These are phyloP conservation scores for Apiospora kogelbergensis DNA, from an alignment of 2,329 filamentous ascomycete species.

Conservation along the genomic window DNA sequence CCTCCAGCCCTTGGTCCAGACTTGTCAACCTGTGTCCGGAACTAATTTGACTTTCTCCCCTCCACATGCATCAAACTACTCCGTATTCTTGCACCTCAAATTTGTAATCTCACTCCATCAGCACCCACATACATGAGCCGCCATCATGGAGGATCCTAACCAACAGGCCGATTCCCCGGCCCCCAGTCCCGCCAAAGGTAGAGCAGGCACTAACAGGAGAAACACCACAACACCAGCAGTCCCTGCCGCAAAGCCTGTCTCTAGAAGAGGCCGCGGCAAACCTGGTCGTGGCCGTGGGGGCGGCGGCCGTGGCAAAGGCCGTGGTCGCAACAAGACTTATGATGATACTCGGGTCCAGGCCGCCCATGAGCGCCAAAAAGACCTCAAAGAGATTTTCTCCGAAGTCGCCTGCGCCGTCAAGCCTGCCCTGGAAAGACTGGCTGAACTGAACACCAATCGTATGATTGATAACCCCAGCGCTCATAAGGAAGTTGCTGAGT, in stretches of 20 bases:
- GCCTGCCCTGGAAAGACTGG: slow-evolving; percentile 64
- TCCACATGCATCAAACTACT: slow-evolving; percentile 3
- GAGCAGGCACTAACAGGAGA: slow-evolving; percentile 23
- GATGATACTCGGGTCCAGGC: slow-evolving; percentile 55
- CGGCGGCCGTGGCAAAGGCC: slow-evolving; percentile 35
- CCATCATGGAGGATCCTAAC: slow-evolving; percentile 29
- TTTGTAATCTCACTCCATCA: slow-evolving; percentile 14
- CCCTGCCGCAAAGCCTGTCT: slow-evolving; percentile 20
- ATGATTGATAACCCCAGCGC: slow-evolving; percentile 54
- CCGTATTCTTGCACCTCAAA: slow-evolving; percentile 10
- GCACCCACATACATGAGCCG: slow-evolving; percentile 19
- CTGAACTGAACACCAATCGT: slow-evolving; percentile 57
- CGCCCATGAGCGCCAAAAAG: slow-evolving; percentile 62
- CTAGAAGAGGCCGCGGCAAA: slow-evolving; percentile 26
- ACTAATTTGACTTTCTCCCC: slow-evolving; percentile 3
- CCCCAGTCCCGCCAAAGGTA: slow-evolving; percentile 30
- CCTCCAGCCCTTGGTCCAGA: background rate
- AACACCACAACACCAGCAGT: slow-evolving; percentile 3
- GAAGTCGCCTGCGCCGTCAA: slow-evolving; percentile 63
- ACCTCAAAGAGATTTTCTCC: slow-evolving; percentile 66
- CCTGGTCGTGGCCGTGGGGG: slow-evolving; percentile 21
- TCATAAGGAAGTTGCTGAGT: slow-evolving; percentile 55
- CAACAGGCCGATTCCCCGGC: slow-evolving; percentile 28
- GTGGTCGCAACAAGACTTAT: slow-evolving; percentile 55
- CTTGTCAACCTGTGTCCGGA: background rate